These are phyloP conservation scores for Dictyostelium firmibasis DNA, from an alignment of 78 protist species.

Conservation along the genomic window DNA sequence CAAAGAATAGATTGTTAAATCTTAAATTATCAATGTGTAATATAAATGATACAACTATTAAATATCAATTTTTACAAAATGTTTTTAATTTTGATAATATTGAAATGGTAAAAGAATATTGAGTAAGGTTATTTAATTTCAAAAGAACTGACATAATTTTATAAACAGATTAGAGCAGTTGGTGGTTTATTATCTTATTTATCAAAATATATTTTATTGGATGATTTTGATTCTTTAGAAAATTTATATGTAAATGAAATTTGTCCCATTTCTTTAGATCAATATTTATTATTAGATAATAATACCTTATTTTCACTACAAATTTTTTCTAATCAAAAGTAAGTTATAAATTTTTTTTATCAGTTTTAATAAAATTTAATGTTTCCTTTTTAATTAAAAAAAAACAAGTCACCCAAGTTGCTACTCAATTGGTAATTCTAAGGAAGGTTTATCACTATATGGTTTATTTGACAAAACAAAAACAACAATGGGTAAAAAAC, in stretches of 20 bases:
- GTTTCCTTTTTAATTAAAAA: conserved; percentile 5
- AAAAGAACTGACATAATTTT: no score
- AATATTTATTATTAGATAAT: conserved; percentile 13
- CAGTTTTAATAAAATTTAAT: not conserved
- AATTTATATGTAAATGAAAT: conserved; percentile 36
- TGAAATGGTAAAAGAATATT: conserved; percentile 68
- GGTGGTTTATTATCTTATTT: conserved; percentile 51
- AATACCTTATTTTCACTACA: not conserved
- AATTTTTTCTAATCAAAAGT: not conserved
- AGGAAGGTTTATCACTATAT: conserved; percentile 63
- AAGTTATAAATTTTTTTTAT: not conserved
- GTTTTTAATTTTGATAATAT: conserved; percentile 6
- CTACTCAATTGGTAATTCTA: conserved; percentile 23
- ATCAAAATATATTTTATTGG: conserved; percentile 30
- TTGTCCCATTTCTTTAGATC: not conserved
- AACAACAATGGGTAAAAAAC: conserved; percentile 45
- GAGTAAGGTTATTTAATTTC: no score
- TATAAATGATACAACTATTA: not conserved
- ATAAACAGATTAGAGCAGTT: conserved; percentile 37
- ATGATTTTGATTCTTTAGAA: conserved; percentile 66
- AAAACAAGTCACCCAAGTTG: conserved; percentile 36
- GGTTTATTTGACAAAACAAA: conserved; percentile 48
- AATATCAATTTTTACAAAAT: not conserved
- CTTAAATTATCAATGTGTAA: conserved; percentile 17
- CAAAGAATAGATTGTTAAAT: conserved; percentile 43